Conservation (phyloP, 192 early-diverging fungal genomes). For the Mycoemilia scoparia region DNA sequence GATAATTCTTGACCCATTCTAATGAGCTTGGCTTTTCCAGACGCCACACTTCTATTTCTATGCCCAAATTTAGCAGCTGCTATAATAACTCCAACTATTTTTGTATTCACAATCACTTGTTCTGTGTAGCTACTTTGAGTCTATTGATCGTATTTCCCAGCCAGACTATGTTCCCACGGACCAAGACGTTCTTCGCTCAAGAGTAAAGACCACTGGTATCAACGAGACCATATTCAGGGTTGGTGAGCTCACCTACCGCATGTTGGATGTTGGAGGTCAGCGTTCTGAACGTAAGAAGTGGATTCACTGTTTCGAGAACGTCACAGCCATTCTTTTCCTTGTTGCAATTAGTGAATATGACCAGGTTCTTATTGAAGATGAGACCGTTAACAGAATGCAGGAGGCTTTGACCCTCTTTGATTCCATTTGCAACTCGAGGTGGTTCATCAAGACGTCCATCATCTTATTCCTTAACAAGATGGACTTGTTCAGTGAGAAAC, state of each 20-base stretch:
- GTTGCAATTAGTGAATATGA: slow-evolving; percentile 93
- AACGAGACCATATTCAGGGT: slow-evolving; percentile 87
- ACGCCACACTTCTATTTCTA: too few species aligned
- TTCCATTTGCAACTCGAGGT: slow-evolving; percentile 92
- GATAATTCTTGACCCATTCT: neutral
- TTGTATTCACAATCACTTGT: slow-evolving; percentile 4
- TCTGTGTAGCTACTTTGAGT: slow-evolving; percentile 94
- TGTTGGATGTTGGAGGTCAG: slow-evolving; percentile 98
- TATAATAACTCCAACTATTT: too few species aligned
- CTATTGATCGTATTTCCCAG: slow-evolving; percentile 72
- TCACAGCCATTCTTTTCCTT: slow-evolving; percentile 87
- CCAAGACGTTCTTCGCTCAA: slow-evolving; percentile 90
- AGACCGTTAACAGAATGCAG: slow-evolving; percentile 90
- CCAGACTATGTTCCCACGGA: slow-evolving; percentile 73
- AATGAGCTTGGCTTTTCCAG: too few species aligned
- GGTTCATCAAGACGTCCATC: slow-evolving; percentile 95
- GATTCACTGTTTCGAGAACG: slow-evolving; percentile 98
- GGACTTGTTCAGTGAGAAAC: slow-evolving; percentile 85
- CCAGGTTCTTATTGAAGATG: slow-evolving; percentile 88
- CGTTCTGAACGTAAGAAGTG: slow-evolving; percentile 97
- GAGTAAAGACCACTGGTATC: slow-evolving; percentile 95
- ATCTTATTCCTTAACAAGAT: slow-evolving; percentile 99
- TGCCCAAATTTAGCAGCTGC: too few species aligned
- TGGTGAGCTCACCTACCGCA: slow-evolving; percentile 80
- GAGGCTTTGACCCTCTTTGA: slow-evolving; percentile 93